Percentiles rank a stretch among this genome's conserved stretches.
phyloP scores from a whole-genome alignment of 2,329 filamentous ascomycete genomes.

The Zymoseptoria pseudotritici region DNA sequence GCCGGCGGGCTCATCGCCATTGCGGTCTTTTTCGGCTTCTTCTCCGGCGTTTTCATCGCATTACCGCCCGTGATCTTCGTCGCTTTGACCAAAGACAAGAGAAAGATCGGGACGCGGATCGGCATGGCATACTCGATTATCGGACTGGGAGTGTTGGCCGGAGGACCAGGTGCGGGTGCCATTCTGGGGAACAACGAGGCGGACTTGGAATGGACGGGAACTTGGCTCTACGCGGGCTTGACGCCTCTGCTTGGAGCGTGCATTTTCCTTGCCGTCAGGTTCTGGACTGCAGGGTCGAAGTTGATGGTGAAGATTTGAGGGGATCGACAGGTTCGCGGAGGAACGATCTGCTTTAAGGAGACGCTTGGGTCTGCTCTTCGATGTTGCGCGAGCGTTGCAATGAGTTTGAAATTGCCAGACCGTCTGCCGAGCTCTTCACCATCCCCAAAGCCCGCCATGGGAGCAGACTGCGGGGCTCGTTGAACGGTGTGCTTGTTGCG shows the following conservation, averaged over 20 bases:
- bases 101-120: constrained; percentile 33
- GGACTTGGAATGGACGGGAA: constrained; percentile 46
- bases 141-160: constrained; percentile 30
- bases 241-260: constrained; percentile 16
- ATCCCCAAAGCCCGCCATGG: too few species aligned
- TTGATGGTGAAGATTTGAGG: constrained; percentile 23
- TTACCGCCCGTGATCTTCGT: constrained; percentile 36
- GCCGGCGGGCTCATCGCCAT: constrained; percentile 30
- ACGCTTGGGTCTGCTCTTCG: neutral
- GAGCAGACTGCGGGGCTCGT: too few species aligned
- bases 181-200: constrained; percentile 59
- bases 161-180: constrained; percentile 35
- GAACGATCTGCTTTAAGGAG: neutral
- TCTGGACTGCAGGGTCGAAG: constrained; percentile 21
- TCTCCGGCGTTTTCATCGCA: constrained; percentile 38
- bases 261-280: constrained; percentile 21
- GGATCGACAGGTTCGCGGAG: constrained; percentile 3
- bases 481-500: too few species aligned
- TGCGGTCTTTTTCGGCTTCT: constrained; percentile 36
- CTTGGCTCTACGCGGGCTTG: constrained; percentile 31
- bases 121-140: constrained; percentile 28
- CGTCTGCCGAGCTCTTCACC: too few species aligned
- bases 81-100: constrained; percentile 34
- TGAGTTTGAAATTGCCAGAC: too few species aligned
- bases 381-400: neutral